Conservation (phyloP, 2,329 filamentous ascomycete species). For the Arthrinium phaeospermum region DNA sequence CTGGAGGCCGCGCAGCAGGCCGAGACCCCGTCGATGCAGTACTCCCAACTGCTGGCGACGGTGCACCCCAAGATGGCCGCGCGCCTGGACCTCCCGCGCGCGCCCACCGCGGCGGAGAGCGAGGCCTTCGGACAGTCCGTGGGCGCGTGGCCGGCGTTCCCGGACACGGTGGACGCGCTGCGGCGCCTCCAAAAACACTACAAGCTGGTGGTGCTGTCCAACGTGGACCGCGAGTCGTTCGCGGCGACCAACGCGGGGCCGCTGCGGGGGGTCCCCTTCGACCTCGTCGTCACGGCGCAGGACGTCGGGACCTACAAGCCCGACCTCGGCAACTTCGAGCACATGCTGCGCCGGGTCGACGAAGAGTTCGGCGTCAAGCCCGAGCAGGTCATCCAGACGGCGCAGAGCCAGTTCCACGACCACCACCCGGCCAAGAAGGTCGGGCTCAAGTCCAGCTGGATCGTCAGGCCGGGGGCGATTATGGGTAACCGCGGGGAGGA, state of each 20-base stretch:
- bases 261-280: constrained; percentile 57
- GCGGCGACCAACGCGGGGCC: constrained; percentile 48
- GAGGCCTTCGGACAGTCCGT: constrained; percentile 56
- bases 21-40: constrained; percentile 60
- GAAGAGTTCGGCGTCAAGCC: constrained; percentile 61
- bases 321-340: constrained; percentile 67
- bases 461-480: constrained; percentile 49
- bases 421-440: constrained; percentile 67
- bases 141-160: constrained; percentile 61
- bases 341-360: constrained; percentile 62
- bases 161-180: constrained; percentile 62
- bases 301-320: constrained; percentile 78
- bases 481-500: constrained; percentile 46
- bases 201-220: constrained; percentile 66
- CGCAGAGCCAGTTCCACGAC: constrained; percentile 74
- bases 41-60: constrained; percentile 61
- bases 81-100: constrained; percentile 43
- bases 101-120: constrained; percentile 45
- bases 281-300: constrained; percentile 70
- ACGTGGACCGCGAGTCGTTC: constrained; percentile 63
- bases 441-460: constrained; percentile 65
- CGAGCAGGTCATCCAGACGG: constrained; percentile 57
- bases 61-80: constrained; percentile 53
- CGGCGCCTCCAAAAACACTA: constrained; percentile 53
- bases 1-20: constrained; percentile 53